A percentile compares a stretch with the other conserved stretches of the same genome.
Evolutionary conservation across 2,329 filamentous ascomycete genomes (phyloP).

Genomic region (Microcera coccophila): DNA sequence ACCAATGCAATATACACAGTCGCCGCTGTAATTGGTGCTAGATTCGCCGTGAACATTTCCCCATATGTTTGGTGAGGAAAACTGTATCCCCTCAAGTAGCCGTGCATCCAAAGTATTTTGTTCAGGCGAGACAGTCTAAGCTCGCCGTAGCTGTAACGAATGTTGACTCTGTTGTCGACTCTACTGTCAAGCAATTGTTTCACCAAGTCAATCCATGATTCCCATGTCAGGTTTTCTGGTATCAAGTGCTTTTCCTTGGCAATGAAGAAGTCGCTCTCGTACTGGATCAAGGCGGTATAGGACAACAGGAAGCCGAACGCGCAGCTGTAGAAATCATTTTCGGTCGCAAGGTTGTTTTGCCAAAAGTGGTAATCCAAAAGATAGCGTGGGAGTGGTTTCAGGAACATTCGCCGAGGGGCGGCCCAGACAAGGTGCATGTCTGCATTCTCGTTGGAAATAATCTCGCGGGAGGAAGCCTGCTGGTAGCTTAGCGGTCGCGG

Average conservation of each 20-base stretch:
- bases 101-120: slow-evolving; percentile 30
- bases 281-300: slow-evolving; percentile 34
- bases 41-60: slow-evolving; percentile 41
- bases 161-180: slow-evolving; percentile 32
- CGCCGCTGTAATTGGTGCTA: slow-evolving; percentile 37
- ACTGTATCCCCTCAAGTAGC: slow-evolving; percentile 21
- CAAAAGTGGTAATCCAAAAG: slow-evolving; percentile 26
- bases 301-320: slow-evolving; percentile 39
- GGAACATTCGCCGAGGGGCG: slow-evolving; percentile 24
- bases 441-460: slow-evolving; percentile 28
- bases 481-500: slow-evolving; percentile 27
- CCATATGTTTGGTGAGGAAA: slow-evolving; percentile 33
- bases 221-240: slow-evolving; percentile 35
- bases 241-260: slow-evolving; percentile 34
- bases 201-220: slow-evolving; percentile 31
- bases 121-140: slow-evolving; percentile 40
- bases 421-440: slow-evolving; percentile 32
- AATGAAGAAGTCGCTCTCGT: slow-evolving; percentile 39
- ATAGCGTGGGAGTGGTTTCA: slow-evolving; percentile 35
- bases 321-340: background rate
- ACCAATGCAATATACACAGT: slow-evolving; percentile 43
- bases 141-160: slow-evolving; percentile 40
- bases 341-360: background rate
- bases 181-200: slow-evolving; percentile 25
- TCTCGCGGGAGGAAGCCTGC: slow-evolving; percentile 20